These are phyloP conservation scores for Selenicereus undatus DNA, from an alignment of 148 eudicot genomes.

Conservation along the genomic window DNA sequence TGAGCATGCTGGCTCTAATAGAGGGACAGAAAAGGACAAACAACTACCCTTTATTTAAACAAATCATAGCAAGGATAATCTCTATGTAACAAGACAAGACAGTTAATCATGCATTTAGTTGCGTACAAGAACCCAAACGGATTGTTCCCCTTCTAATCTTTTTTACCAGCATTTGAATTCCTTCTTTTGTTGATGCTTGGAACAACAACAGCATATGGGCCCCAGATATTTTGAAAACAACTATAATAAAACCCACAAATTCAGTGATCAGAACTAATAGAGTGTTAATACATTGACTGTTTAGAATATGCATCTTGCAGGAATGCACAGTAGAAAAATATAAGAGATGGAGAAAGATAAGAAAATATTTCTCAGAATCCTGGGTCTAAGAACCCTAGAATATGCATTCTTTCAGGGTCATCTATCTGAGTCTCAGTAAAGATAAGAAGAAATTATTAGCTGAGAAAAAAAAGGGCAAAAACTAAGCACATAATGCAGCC, in stretches of 20 bases:
- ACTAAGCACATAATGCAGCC: neutral
- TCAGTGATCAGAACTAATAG: neutral
- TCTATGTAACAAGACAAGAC: neutral
- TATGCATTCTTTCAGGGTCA: neutral
- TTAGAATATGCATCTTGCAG: neutral
- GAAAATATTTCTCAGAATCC: neutral
- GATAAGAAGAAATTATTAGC: neutral
- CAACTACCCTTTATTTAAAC: neutral
- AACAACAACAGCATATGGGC: neutral
- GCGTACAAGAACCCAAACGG: neutral
- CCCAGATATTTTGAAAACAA: neutral
- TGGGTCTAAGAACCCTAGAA: neutral
- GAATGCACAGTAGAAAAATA: no score
- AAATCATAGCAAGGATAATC: neutral
- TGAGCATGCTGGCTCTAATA: neutral
- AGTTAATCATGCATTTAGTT: neutral
- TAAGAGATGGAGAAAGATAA: neutral
- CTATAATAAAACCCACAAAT: neutral
- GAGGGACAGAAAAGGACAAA: neutral
- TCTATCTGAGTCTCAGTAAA: neutral
- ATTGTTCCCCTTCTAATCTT: neutral
- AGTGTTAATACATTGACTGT: neutral
- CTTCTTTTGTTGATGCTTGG: neutral
- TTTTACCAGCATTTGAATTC: neutral
- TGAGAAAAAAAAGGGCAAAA: neutral